Evolutionary conservation across 371 early-diverging fungal species (phyloP), one percentile per base, ranked within the genome.

Genomic region (Lichtheimia corymbifera): DNA sequence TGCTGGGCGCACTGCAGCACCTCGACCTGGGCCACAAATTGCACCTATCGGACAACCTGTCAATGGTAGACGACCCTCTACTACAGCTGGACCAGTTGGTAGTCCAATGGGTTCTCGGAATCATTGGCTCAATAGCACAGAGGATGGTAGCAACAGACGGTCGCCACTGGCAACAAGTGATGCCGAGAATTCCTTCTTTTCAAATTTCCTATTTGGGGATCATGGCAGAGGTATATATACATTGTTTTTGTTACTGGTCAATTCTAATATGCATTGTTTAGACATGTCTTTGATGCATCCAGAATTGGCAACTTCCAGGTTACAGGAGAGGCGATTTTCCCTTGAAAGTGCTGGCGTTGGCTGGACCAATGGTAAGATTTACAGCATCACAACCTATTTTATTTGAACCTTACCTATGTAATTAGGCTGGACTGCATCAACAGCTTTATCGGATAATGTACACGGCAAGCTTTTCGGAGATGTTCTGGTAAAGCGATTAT

Each of bases 151-250:
- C 42, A 15, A 18, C 17, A 44, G 45, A 25, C 24, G 35, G 45
- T 22, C 53, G 11, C 5, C 30, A 30, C 12, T 42, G 7, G 56
- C 62, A 41, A 52, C 54, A n/a, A 51, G 22, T 45, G 17, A 59
- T 60, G 17, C 35, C 47, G n/a, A 66, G 9, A 55, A 67, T 24
- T 77, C 77, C 0, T 74, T 77, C 59, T 77, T 77, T 55, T 74
- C 74, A 1, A 77, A 65, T 55, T 77, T 77, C 30, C 59, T 77
- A 40, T 77, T 77, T 64, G 77, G 77, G 11, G 77, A 77, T 53
- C 66, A 71, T 3, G 57, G 25, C 54, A 44, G 49, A 55, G 47
- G 59, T 58, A 57, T 47, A 43, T 40, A 30, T 15, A 18, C 7
- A 50, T 30, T 18, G 3, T 20, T 13, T 4, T 40, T 51, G 42